Evolutionary conservation across 306 rosid genomes (phyloP), one percentile per base, ranked within the genome.

Genomic region (Sphenostylis stenocarpa): DNA sequence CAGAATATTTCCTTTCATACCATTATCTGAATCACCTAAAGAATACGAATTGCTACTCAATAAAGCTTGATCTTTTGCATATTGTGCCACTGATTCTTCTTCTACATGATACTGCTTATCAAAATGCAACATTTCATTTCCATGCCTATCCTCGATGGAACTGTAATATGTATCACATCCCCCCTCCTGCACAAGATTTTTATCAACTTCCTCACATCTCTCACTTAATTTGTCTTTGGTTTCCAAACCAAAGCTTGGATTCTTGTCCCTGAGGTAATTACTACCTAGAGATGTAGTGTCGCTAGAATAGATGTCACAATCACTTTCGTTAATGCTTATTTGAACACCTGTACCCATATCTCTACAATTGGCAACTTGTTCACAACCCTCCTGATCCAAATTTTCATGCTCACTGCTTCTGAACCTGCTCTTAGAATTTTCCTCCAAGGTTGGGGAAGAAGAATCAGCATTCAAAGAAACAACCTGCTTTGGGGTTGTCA

Each of bases 371-470:
- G 57, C 58, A 74, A 51, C 73, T 70, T 60, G 80, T 75, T 74
- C 82, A 41, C 29, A 73, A 81, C 51, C 77, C 73, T 81, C 86
- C 41, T 75, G 75, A 20, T 78, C 60, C 70, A 84, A 81, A 77
- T 65, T 39, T 73, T 77, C 81, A 31, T 43, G 48, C n/a, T 48
- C 81, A 52, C 70, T 82, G 82, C 84, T 86, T 84, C 69, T 75
- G 43, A 75, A 82, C 61, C 79, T 61, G 72, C 67, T 38, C 72
- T 73, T 74, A 34, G 84, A 87, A 49, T 76, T 85, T 69, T 78
- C 85, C 64, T 83, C 85, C 61, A 80, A 80, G 45, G 82, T 76
- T 24, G 82, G 73, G 20, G 91, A 78, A 58, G 91, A 83, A 77
- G 84, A 85, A 84, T 84, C 86, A 69, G 67, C 78, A 72, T 51